Evolutionary conservation across 345 rosid genomes (phyloP).

Genomic region (Boechera retrofracta): DNA sequence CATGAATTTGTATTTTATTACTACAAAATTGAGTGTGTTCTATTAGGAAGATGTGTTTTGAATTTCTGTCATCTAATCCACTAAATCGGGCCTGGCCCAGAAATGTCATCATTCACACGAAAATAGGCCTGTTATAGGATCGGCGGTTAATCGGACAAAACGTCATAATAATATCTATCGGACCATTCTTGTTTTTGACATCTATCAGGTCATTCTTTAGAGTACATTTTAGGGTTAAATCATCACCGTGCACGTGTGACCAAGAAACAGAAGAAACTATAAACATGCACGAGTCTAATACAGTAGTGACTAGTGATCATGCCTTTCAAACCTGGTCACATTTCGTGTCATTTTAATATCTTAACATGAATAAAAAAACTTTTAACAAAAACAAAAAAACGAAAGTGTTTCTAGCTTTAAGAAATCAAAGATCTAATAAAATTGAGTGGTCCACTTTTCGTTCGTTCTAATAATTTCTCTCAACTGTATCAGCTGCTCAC

Average conservation of each 20-base stretch:
- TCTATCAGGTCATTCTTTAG: background rate
- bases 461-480: background rate
- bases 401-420: background rate
- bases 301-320: background rate
- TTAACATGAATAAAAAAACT: background rate
- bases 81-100: slow-evolving; percentile 28
- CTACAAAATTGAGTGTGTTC: background rate
- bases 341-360: slow-evolving; percentile 1
- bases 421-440: background rate
- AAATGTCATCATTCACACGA: slow-evolving; percentile 16
- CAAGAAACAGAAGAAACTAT: background rate
- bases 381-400: background rate
- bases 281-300: slow-evolving; percentile 17
- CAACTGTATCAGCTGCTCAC: slow-evolving; percentile 64
- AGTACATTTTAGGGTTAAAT: background rate
- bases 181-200: background rate
- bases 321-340: background rate
- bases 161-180: background rate
- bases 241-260: slow-evolving; percentile 17
- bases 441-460: background rate
- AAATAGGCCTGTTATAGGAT: background rate
- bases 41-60: background rate
- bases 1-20: background rate
- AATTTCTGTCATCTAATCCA: slow-evolving; percentile 28
- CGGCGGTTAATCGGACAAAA: background rate